Evolutionary conservation across 169 alveolate species (phyloP), one percentile per base, ranked within the genome.

Genomic region (Cyclospora cayetanensis): DNA sequence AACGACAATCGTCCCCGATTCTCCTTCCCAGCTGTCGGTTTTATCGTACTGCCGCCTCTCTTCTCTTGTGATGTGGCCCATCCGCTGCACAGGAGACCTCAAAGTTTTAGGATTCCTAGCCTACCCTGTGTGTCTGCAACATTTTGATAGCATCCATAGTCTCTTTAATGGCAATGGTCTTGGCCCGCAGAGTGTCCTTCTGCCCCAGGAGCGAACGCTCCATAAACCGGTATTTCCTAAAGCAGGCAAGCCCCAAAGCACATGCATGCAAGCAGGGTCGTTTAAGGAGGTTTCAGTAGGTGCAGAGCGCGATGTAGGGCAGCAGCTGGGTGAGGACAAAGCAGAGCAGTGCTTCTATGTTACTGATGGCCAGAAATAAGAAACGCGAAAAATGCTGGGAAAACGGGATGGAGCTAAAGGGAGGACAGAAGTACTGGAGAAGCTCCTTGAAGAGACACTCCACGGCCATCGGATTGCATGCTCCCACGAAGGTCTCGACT

Each of bases 381-480:
- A 15, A 20, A 20, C 31, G 53, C 53, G 15, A 68, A 34, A 35
- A 46, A 3, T 27, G n/a, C 35, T 37, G 41, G 22, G 27, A 41
- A 66, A 66, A 27, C 29, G 29, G 68, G n/a, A 76, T 63, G 22
- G 68, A 29, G 46, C n/a, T 0, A 35, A 2, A 20, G 29, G 29
- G 46, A 25, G 0, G 25, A 43, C 68, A 76, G 86, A 27, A 39
- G 27, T 76, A 76, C 86, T 76, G 86, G 25, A 76, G 46, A 2
- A 76, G 86, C 50, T 76, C 86, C 18, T 43, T 76, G 60, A 76
- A 76, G 22, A 76, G 86, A 22, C 50, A 76, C 65, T 76, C 86
- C 9, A 76, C 86, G 50, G 86, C 41, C 4, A 43, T 12, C 3
- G 86, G 86, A 66, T 76, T 27, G 39, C 86, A 43, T 37, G 86